Conservation (phyloP, 352 stramenopile genomes). For the Globisporangium alternatum region DNA sequence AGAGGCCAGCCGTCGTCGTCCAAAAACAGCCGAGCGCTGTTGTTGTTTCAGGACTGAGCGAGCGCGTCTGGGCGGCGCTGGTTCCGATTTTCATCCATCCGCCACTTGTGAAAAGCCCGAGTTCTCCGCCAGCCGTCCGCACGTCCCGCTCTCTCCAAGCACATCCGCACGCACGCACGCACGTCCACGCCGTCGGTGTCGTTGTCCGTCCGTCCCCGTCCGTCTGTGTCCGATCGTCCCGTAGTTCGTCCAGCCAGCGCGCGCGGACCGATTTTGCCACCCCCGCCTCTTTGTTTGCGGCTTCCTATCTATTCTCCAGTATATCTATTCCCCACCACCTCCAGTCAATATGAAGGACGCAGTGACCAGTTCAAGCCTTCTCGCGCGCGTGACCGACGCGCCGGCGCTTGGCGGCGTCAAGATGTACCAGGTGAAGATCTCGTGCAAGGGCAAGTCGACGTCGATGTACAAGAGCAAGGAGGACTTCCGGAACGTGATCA, state of each 20-base stretch:
- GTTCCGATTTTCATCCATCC: conserved; percentile 7
- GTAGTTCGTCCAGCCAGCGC: neutral
- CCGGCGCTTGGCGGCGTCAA: conserved; percentile 65
- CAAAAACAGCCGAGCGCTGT: neutral
- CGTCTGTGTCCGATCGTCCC: neutral
- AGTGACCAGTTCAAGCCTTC: conserved; percentile 34
- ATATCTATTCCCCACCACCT: conserved; percentile 22
- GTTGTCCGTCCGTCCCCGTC: conserved; percentile 5
- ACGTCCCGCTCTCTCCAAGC: neutral
- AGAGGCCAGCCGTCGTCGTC: neutral
- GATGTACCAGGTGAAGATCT: conserved; percentile 83
- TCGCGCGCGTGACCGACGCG: conserved; percentile 54
- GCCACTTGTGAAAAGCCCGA: conserved; percentile 15
- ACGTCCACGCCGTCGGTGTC: neutral
- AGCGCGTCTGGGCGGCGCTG: neutral
- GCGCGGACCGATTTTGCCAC: neutral
- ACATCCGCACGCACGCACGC: neutral
- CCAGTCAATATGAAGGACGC: conserved; percentile 62
- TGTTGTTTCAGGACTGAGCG: neutral
- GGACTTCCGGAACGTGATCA: conserved; percentile 77
- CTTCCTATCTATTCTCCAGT: conserved; percentile 11
- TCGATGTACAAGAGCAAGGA: conserved; percentile 83
- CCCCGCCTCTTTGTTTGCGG: neutral
- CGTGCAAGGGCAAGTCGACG: conserved; percentile 71
- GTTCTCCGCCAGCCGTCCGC: conserved; percentile 3